Conservation (phyloP, 352 stramenopile species). For the Vaucheria bursata region DNA sequence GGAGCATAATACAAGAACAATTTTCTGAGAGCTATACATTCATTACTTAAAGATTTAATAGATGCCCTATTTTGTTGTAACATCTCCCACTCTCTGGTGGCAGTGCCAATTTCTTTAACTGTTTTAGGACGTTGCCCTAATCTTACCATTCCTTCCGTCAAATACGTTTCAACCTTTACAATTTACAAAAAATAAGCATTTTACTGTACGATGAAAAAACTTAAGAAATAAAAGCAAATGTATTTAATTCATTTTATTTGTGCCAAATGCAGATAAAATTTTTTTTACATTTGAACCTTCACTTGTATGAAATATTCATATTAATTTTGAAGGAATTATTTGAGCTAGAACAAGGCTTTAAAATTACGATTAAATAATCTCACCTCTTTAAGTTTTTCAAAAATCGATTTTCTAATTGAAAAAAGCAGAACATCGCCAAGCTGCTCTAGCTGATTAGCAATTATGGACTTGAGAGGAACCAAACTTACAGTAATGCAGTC, state of each 20-base stretch:
- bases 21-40: slow-evolving; percentile 70
- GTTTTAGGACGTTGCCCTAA: slow-evolving; percentile 73
- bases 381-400: slow-evolving; percentile 60
- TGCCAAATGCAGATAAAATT: no score
- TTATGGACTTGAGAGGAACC: slow-evolving; percentile 67
- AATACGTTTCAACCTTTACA: no score
- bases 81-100: slow-evolving; percentile 74
- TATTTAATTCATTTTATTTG: no score
- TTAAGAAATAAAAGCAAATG: background rate
- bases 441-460: slow-evolving; percentile 71
- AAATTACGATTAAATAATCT: no score
- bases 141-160: slow-evolving; percentile 70
- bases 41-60: slow-evolving; percentile 58
- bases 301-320: no score
- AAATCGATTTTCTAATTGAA: slow-evolving; percentile 65
- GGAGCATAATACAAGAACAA: slow-evolving; percentile 62
- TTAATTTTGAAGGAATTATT: no score
- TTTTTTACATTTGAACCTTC: no score
- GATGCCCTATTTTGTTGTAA: slow-evolving; percentile 61
- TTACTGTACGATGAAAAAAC: background rate
- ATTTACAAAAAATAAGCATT: background rate
- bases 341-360: no score
- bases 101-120: slow-evolving; percentile 76
- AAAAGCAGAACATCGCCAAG: slow-evolving; percentile 73
- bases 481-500: slow-evolving; percentile 80